Conservation (phyloP, 139 green algal species). For the Chlamydomonas asymmetrica region DNA sequence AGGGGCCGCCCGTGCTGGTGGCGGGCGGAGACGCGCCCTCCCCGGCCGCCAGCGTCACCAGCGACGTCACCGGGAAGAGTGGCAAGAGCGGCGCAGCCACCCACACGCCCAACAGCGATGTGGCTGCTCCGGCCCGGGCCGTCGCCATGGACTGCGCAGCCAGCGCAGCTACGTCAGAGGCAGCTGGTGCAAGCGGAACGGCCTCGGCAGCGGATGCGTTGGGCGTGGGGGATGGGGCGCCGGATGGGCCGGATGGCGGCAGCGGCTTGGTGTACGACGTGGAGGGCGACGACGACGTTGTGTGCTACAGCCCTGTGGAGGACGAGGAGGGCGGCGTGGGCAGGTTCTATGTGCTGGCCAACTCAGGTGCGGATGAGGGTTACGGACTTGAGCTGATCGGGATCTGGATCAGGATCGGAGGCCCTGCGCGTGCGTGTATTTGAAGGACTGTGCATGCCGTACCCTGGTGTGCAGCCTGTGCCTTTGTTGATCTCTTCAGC, state of each 20-base stretch:
- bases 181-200: not conserved
- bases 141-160: too few species aligned
- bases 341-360: too few species aligned
- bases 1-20: too few species aligned
- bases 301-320: slow-evolving; percentile 7
- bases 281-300: slow-evolving; percentile 31
- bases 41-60: too few species aligned
- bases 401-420: not conserved
- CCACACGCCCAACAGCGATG: not conserved
- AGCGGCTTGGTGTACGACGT: slow-evolving; percentile 10
- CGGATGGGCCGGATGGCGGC: not conserved
- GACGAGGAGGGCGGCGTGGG: not conserved
- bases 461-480: not conserved
- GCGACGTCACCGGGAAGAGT: too few species aligned
- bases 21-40: too few species aligned
- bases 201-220: not conserved
- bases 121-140: not conserved
- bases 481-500: not conserved
- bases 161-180: too few species aligned
- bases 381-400: not conserved
- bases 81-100: not conserved
- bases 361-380: not conserved
- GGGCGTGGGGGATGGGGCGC: not conserved
- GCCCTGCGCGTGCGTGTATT: not conserved
- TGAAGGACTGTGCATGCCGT: not conserved